phyloP scores from a whole-genome alignment of 768 basidiomycete genomes.

The Cystofilobasidium bisporidii region DNA sequence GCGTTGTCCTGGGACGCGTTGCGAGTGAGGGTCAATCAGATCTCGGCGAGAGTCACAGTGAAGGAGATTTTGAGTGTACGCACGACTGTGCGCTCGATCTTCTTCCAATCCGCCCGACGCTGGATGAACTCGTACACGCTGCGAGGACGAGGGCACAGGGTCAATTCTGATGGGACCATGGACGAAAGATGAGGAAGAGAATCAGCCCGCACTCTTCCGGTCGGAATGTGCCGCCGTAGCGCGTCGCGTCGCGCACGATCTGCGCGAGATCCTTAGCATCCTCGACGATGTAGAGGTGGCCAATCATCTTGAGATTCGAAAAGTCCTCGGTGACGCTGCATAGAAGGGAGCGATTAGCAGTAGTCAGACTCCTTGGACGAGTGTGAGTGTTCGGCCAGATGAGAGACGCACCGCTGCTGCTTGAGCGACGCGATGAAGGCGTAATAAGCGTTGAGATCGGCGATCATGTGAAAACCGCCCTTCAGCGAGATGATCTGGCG shows the following conservation, averaged over 20 bases:
- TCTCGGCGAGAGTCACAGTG: too few relatives aligned
- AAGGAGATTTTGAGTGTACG: too few relatives aligned
- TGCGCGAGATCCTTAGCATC: conserved; percentile 94
- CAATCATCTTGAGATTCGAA: conserved; percentile 89
- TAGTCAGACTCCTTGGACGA: too few relatives aligned
- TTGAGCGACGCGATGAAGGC: conserved; percentile 77
- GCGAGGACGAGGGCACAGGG: conserved; percentile 37
- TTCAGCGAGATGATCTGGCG: conserved; percentile 88
- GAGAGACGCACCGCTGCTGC: conserved; percentile 50
- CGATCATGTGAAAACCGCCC: conserved; percentile 92
- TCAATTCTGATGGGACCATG: too few relatives aligned
- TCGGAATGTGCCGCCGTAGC: conserved; percentile 88
- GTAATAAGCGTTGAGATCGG: conserved; percentile 90
- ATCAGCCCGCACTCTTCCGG: conserved; percentile 79
- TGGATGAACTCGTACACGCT: conserved; percentile 96
- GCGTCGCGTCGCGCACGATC: conserved; percentile 86
- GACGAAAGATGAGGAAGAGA: background rate
- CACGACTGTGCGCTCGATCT: conserved; percentile 83
- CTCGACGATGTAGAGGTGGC: conserved; percentile 80
- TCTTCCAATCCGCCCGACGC: conserved; percentile 92
- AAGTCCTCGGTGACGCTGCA: conserved; percentile 69
- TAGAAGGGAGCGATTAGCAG: background rate
- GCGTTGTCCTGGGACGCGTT: conserved; percentile 54
- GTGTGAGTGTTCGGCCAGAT: too few relatives aligned
- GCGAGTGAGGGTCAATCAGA: background rate